Percentiles rank a stretch among this genome's conserved stretches.
Conservation (phyloP, 352 stramenopile species). For the Blastocystis sp. region DNA sequence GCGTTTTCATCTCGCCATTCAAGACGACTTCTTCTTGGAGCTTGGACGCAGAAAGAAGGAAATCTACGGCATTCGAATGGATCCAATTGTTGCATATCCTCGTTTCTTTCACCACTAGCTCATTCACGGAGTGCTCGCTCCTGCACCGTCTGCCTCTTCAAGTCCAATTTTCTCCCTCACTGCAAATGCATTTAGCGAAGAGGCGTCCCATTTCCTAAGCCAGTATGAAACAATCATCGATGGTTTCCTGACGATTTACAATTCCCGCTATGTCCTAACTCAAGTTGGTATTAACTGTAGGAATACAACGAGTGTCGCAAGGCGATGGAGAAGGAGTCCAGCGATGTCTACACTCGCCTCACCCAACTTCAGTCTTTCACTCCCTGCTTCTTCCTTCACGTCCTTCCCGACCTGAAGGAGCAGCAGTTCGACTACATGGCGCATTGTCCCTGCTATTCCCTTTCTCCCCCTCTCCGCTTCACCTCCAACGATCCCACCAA, state of each 20-base stretch:
- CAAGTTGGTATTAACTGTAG: not conserved
- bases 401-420: constrained; percentile 5
- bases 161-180: constrained; percentile 1
- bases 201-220: not conserved
- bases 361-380: not conserved
- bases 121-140: not conserved
- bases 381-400: constrained; percentile 1
- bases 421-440: constrained; percentile 17
- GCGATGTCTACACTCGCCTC: not conserved
- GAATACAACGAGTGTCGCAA: not conserved
- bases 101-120: not conserved
- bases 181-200: not conserved
- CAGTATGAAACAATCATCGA: not conserved
- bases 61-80: not conserved
- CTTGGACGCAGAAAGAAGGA: constrained; percentile 15
- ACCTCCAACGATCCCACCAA: not conserved
- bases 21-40: constrained; percentile 24
- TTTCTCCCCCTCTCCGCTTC: not conserved
- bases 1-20: constrained; percentile 20
- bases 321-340: not conserved
- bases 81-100: constrained; percentile 6
- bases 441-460: not conserved
- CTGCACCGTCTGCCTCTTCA: not conserved
- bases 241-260: constrained; percentile 13
- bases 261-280: not conserved